Percentiles rank a stretch among this genome's conserved stretches.
Conservation (phyloP, 1,139 yeast genomes). For the Hyphopichia buzzinii region DNA sequence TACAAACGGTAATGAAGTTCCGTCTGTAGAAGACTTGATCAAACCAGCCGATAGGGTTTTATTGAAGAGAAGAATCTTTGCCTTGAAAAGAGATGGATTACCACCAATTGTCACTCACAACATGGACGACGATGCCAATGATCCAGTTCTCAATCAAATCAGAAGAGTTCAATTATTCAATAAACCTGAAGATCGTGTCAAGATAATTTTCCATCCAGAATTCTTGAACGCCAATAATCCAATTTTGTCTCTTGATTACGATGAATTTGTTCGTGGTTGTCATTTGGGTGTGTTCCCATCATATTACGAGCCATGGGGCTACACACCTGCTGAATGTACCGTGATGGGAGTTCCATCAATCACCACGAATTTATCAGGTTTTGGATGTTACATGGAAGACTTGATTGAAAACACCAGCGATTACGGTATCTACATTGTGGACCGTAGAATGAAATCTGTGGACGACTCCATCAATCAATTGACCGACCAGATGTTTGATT, state of each 20-base stretch:
- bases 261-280: constrained; percentile 97
- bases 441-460: constrained; percentile 88
- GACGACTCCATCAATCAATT: constrained; percentile 94
- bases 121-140: constrained; percentile 88
- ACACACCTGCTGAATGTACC: constrained; percentile 98
- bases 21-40: constrained; percentile 72
- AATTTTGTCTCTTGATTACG: constrained; percentile 88
- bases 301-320: constrained; percentile 99
- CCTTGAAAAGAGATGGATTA: constrained; percentile 79
- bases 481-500: constrained; percentile 85
- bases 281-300: constrained; percentile 98
- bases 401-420: constrained; percentile 91
- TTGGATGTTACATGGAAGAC: constrained; percentile 99
- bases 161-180: constrained; percentile 91
- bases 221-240: constrained; percentile 95
- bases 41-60: constrained; percentile 87
- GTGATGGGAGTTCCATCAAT: constrained; percentile 99
- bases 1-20: constrained; percentile 53
- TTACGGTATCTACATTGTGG: constrained; percentile 96
- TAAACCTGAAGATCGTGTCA: constrained; percentile 86
- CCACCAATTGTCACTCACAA: constrained; percentile 99
- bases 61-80: constrained; percentile 89
- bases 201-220: constrained; percentile 96
- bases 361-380: constrained; percentile 93
- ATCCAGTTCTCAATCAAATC: constrained; percentile 89